Evolutionary conservation across 2,329 filamentous ascomycete species (phyloP), one percentile per base, ranked within the genome.

Genomic region (Fusarium floridanum): DNA sequence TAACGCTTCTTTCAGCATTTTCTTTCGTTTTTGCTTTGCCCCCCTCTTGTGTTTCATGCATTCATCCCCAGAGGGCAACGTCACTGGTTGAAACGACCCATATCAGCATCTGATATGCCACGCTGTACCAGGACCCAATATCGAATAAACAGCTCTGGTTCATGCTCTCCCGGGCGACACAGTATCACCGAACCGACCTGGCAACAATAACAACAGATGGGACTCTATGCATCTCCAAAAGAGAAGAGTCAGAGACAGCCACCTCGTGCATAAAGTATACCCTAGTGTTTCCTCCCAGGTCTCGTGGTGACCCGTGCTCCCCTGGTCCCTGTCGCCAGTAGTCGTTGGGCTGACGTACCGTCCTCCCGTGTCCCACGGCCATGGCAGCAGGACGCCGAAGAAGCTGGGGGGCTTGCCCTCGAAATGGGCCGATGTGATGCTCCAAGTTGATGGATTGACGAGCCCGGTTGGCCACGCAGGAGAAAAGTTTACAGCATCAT

Each of bases 381-480:
- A 73, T 68, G 62, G 70, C 69, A 73, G 61, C 37, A 76, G 67
- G 57, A 43, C 60, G 32, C 50, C 50, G n/a, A 62, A 59, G 32
- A 39, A 27, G 61, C 36, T 37, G 43, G 61, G 53, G 56, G 56
- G 24, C 34, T 48, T 64, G 50, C 29, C 37, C 50, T 50, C 17
- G 41, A 60, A 48, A 66, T 66, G 45, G 43, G 59, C 48, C 56
- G 29, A 50, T 11, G 29, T 41, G 45, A 53, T 57, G 57, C 32
- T 32, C 45, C 20, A 16, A 29, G 37, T 36, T 39, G 20, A 48
- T 61, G 39, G 24, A 34, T 48, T 32, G 32, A 45, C 41, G 29
- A 36, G 27, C 59, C 16, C 29, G 10, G 59, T 24, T 20, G 16
- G 55, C 22, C 36, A 29, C 27, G 17, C 48, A 37, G 37, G 32